phyloP scores from a whole-genome alignment of 345 rosid species.

The Rhodomyrtus tomentosa region DNA sequence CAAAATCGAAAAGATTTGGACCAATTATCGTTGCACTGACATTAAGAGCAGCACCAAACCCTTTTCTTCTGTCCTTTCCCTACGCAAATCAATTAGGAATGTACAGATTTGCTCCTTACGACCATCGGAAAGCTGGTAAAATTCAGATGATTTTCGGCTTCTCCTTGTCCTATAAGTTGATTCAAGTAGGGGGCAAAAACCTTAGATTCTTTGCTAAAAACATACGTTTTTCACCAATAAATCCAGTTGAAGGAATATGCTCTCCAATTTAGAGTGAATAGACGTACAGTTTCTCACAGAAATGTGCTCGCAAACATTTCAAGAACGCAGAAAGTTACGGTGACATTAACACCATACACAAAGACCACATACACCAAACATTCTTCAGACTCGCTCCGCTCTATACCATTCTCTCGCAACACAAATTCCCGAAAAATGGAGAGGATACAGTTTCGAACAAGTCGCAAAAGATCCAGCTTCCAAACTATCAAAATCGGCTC shows the following conservation, averaged over 20 bases:
- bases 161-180: not conserved
- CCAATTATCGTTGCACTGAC: not conserved
- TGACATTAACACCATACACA: not conserved
- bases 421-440: not conserved
- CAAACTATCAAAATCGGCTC: not conserved
- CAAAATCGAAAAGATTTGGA: not conserved
- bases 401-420: not conserved
- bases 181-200: not conserved
- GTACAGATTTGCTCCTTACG: not conserved
- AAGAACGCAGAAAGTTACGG: not conserved
- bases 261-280: not conserved
- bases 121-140: not conserved
- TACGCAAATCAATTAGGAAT: not conserved
- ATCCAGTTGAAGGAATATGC: not conserved
- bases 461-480: not conserved
- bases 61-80: not conserved
- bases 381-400: not conserved
- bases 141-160: not conserved
- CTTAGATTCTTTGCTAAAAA: not conserved
- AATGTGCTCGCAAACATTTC: not conserved
- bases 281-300: not conserved
- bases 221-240: not conserved
- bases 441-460: not conserved
- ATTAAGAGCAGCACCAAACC: not conserved
- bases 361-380: not conserved